Evolutionary conservation across 1,284 basidiomycete genomes (phyloP).

Genomic region (Rhodotorula sp.): DNA sequence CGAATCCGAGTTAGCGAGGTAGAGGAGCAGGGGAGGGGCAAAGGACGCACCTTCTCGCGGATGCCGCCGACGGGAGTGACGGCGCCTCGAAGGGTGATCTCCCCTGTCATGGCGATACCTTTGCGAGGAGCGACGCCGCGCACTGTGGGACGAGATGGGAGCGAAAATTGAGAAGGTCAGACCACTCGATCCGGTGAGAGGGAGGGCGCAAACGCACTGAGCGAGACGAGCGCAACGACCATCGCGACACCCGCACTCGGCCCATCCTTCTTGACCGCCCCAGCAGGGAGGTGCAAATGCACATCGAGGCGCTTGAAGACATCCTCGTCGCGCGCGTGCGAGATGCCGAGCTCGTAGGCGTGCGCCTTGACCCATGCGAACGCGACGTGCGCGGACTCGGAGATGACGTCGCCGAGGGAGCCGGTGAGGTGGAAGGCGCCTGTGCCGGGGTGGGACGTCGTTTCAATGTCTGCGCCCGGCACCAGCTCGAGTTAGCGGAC

Average conservation of each 20-base stretch:
- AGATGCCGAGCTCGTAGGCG: constrained; percentile 72
- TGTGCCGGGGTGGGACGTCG: constrained; percentile 37
- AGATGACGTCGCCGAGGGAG: constrained; percentile 67
- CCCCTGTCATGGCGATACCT: constrained; percentile 74
- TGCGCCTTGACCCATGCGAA: constrained; percentile 69
- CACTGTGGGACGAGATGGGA: constrained; percentile 4
- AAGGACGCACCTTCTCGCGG: constrained; percentile 63
- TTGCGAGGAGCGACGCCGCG: constrained; percentile 17
- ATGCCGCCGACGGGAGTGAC: constrained; percentile 80
- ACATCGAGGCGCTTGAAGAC: constrained; percentile 76
- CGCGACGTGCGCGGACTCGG: constrained; percentile 76
- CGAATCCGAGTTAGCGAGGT: constrained; percentile 59
- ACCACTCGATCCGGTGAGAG: not conserved
- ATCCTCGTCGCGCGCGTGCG: constrained; percentile 57
- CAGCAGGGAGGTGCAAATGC: constrained; percentile 79
- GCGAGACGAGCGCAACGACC: constrained; percentile 68
- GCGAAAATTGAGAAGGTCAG: constrained; percentile 2
- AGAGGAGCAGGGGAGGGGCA: not conserved
- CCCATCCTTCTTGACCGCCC: constrained; percentile 86
- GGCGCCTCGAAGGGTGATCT: constrained; percentile 62
- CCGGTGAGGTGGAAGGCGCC: constrained; percentile 40
- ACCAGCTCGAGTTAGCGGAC: not conserved
- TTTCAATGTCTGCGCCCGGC: constrained; percentile 38
- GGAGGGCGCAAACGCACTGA: constrained; percentile 16
- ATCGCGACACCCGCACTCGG: constrained; percentile 86